Conservation (phyloP, 805 yeast species). For the Metschnikowia hibisci region DNA sequence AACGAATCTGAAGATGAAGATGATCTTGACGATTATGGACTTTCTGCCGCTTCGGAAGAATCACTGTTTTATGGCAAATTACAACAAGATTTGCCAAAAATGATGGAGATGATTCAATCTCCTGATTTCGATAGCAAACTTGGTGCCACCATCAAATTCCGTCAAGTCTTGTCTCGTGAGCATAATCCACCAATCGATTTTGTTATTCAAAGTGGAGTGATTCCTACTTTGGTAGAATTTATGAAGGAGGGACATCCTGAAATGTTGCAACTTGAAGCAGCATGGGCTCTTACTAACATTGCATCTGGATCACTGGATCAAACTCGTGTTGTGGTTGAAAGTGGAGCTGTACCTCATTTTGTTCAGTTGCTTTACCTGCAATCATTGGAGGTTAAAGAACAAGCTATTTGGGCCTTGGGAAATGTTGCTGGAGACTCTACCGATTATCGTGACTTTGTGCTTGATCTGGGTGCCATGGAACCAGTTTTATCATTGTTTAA, state of each 20-base stretch:
- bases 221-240: constrained; percentile 83
- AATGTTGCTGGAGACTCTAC: constrained; percentile 98
- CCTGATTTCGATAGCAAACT: constrained; percentile 75
- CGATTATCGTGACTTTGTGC: constrained; percentile 81
- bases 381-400: constrained; percentile 91
- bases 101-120: constrained; percentile 78
- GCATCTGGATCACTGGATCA: constrained; percentile 92
- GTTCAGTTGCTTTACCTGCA: constrained; percentile 76
- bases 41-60: constrained; percentile 46
- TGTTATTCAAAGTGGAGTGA: constrained; percentile 90
- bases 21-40: constrained; percentile 29
- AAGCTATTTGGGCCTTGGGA: constrained; percentile 99
- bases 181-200: constrained; percentile 94
- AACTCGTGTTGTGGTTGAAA: constrained; percentile 84
- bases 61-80: constrained; percentile 38
- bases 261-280: constrained; percentile 92
- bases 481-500: constrained; percentile 79
- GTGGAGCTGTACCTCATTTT: constrained; percentile 91
- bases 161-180: constrained; percentile 91
- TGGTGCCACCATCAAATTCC: constrained; percentile 85
- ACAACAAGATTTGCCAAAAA: constrained; percentile 68
- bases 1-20: constrained; percentile 44
- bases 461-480: constrained; percentile 80
- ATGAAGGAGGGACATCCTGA: constrained; percentile 73
- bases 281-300: constrained; percentile 99